These are phyloP conservation scores for Alternaria brassicicola DNA, from an alignment of 2,329 filamentous ascomycete species.

Conservation along the genomic window DNA sequence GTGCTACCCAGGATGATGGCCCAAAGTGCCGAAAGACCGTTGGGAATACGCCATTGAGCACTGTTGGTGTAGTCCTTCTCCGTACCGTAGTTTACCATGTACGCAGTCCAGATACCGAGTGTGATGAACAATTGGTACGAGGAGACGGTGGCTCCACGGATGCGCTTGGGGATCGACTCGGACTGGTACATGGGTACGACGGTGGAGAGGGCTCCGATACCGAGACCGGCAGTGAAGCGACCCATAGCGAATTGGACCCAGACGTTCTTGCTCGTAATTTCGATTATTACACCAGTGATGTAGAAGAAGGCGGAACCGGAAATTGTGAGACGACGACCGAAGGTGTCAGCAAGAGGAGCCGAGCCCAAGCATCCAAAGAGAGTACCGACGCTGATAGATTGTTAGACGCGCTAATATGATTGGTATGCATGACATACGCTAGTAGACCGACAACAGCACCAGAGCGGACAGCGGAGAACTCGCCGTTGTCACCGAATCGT, in stretches of 20 bases:
- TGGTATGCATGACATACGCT: conserved; percentile 26
- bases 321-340: conserved; percentile 68
- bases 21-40: conserved; percentile 64
- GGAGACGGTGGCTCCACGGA: conserved; percentile 67
- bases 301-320: conserved; percentile 67
- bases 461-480: conserved; percentile 42
- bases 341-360: conserved; percentile 64
- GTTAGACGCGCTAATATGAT: conserved; percentile 6
- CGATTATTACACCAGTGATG: conserved; percentile 68
- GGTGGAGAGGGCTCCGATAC: conserved; percentile 69
- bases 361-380: conserved; percentile 71
- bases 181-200: conserved; percentile 67
- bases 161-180: conserved; percentile 68
- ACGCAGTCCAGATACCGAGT: conserved; percentile 65
- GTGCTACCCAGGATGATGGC: conserved; percentile 60
- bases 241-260: conserved; percentile 71
- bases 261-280: conserved; percentile 62
- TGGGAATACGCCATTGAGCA: conserved; percentile 68
- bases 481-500: conserved; percentile 41
- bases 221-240: conserved; percentile 67
- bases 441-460: conserved; percentile 47
- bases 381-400: conserved; percentile 61
- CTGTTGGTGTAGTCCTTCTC: conserved; percentile 55
- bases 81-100: conserved; percentile 66
- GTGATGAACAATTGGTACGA: conserved; percentile 74